Evolutionary conservation across 257 asterid genomes (phyloP), one percentile per base, ranked within the genome.

Genomic region (Gynochthodes officinalis): DNA sequence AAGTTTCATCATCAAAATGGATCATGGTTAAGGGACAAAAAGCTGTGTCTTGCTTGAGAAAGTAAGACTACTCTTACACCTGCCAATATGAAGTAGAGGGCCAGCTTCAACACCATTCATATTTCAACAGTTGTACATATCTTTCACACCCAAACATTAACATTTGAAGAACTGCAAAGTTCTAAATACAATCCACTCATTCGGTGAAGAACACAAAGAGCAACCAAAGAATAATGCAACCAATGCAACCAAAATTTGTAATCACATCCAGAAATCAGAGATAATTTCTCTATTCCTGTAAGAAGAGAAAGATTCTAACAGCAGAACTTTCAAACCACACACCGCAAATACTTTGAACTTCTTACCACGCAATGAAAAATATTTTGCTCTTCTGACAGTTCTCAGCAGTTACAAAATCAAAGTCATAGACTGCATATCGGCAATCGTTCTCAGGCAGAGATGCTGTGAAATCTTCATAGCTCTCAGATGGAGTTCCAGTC

Each of bases 321-420:
- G 62, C 19, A 43, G 30, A 54, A 43, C 39, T 13, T 30, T 53
- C 18, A 57, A 49, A 27, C 13, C 2, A 35, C 25, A 57, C 5
- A 18, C 27, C 46, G 28, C 7, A 59, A 25, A 50, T 37, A 39
- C 10, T 9, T 37, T 14, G 11, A 46, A 11, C 15, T 35, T 37
- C 83, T 79, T 42, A 88, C 94, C 91, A 88, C 60, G 94, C 84
- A 70, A 88, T 84, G 73, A 86, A 88, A 82, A 84, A 88, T 69
- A 88, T 82, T 76, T 83, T 88, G 89, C 94, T 86, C 86, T 86
- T 86, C 65, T 86, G 91, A 78, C 89, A 88, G 73, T 88, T 88
- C 84, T 88, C 94, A 54, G 88, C 83, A 66, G 89, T 88, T 43
- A 88, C 91, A 69, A 76, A 88, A 48, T 86, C 94, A 44, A 74